phyloP scores from a whole-genome alignment of 225 moss, liverwort and hornwort genomes.

The Sphagnum tenellum region DNA sequence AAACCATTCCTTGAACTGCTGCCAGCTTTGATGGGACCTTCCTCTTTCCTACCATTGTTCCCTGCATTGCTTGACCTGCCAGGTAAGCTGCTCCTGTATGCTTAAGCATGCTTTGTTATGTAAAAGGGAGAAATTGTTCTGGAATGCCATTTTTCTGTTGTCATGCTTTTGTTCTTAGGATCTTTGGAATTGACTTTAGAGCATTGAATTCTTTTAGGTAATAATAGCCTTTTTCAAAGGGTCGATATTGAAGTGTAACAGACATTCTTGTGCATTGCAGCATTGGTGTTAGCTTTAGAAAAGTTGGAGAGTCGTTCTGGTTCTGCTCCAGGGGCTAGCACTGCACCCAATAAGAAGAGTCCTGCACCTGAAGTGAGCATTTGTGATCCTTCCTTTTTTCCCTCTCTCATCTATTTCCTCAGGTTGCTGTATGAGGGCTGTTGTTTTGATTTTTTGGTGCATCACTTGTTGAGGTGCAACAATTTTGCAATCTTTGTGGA shows the following conservation, averaged over 20 bases:
- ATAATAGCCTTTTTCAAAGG: no score
- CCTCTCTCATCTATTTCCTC: no score
- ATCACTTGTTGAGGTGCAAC: no score
- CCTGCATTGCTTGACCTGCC: conserved; percentile 91
- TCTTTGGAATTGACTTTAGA: no score
- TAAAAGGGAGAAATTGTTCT: no score
- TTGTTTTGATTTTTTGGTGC: no score
- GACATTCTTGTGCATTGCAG: conserved; percentile 18
- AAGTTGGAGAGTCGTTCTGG: conserved; percentile 69
- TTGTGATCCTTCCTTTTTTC: not conserved
- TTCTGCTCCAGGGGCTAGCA: conserved; percentile 52
- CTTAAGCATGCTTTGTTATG: not conserved
- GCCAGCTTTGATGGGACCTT: conserved; percentile 64
- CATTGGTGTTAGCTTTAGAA: conserved; percentile 83
- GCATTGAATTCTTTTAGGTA: no score
- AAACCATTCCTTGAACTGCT: conserved; percentile 59
- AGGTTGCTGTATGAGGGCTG: no score
- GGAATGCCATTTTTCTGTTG: no score
- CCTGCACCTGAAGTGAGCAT: conserved; percentile 73
- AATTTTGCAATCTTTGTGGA: no score
- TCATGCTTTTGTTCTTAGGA: no score
- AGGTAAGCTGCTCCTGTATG: conserved; percentile 31
- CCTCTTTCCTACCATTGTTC: conserved; percentile 83
- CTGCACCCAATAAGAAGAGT: conserved; percentile 42
- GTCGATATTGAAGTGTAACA: no score